These are phyloP conservation scores for Tetraselmis striata DNA, from an alignment of 139 green algal genomes.

Conservation along the genomic window DNA sequence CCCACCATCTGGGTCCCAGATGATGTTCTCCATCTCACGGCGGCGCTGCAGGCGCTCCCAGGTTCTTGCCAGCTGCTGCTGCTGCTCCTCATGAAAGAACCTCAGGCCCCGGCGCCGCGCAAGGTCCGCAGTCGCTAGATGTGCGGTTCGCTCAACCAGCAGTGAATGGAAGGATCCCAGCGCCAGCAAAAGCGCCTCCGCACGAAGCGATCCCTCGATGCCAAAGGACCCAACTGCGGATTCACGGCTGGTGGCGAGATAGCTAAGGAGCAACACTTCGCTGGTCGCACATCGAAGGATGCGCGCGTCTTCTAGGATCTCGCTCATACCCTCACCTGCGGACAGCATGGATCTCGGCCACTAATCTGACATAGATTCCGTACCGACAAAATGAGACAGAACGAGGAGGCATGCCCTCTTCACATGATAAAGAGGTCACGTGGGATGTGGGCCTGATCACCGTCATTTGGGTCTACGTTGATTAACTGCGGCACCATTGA, in stretches of 20 bases:
- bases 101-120: not conserved
- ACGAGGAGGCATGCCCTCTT: too few relatives aligned
- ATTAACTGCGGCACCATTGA: not conserved
- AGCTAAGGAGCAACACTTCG: not conserved
- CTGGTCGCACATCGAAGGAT: not conserved
- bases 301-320: not conserved
- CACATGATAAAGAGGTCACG: too few relatives aligned
- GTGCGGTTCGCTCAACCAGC: not conserved
- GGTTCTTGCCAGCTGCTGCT: conserved; percentile 3
- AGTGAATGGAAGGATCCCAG: not conserved
- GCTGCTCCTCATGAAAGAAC: conserved; percentile 19
- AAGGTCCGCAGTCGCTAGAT: not conserved
- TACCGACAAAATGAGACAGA: too few relatives aligned
- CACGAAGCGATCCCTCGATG: not conserved
- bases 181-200: not conserved
- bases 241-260: not conserved
- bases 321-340: not conserved
- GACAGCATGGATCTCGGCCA: too few relatives aligned
- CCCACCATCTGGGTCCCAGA: not conserved
- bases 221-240: not conserved
- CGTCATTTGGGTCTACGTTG: not conserved
- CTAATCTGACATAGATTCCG: too few relatives aligned
- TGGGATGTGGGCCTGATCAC: too few relatives aligned
- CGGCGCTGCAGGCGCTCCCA: conserved; percentile 29
- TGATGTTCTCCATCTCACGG: not conserved